Evolutionary conservation across 192 early-diverging fungal genomes (phyloP).

Genomic region (Entrophospora sp.): DNA sequence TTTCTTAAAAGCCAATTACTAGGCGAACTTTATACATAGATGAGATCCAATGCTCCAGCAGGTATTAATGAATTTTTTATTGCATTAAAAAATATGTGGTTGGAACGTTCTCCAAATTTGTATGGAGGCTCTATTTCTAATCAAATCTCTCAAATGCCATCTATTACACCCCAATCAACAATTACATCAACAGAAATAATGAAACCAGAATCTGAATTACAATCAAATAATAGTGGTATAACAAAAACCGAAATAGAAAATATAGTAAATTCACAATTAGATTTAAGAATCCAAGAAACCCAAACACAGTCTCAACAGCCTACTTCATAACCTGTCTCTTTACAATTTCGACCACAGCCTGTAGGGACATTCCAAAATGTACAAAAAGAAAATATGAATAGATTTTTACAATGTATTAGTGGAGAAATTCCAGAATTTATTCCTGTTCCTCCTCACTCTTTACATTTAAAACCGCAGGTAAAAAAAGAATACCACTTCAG

Average conservation of each 20-base stretch:
- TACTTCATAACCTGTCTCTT: background rate
- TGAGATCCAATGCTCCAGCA: background rate
- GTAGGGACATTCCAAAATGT: too few relatives aligned
- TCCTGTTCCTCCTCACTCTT: too few relatives aligned
- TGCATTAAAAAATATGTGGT: slow-evolving; percentile 12
- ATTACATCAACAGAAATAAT: too few relatives aligned
- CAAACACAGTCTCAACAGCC: background rate
- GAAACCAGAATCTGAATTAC: too few relatives aligned
- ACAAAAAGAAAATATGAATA: too few relatives aligned
- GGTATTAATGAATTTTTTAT: slow-evolving; percentile 1
- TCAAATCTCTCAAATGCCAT: too few relatives aligned
- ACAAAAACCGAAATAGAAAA: background rate
- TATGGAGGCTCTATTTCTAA: background rate
- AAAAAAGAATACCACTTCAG: too few relatives aligned
- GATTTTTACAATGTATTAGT: too few relatives aligned
- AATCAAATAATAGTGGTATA: background rate
- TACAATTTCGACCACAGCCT: background rate
- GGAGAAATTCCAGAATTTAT: too few relatives aligned
- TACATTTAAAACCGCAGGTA: too few relatives aligned
- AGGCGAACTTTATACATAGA: slow-evolving; percentile 8
- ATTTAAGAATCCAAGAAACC: background rate
- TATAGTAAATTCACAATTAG: background rate
- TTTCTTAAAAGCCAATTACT: slow-evolving; percentile 14
- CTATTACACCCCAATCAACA: too few relatives aligned
- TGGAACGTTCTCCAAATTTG: background rate